Evolutionary conservation across 2,329 filamentous ascomycete species (phyloP), one percentile per base, ranked within the genome.

Genomic region (Colletotrichum tabaci): DNA sequence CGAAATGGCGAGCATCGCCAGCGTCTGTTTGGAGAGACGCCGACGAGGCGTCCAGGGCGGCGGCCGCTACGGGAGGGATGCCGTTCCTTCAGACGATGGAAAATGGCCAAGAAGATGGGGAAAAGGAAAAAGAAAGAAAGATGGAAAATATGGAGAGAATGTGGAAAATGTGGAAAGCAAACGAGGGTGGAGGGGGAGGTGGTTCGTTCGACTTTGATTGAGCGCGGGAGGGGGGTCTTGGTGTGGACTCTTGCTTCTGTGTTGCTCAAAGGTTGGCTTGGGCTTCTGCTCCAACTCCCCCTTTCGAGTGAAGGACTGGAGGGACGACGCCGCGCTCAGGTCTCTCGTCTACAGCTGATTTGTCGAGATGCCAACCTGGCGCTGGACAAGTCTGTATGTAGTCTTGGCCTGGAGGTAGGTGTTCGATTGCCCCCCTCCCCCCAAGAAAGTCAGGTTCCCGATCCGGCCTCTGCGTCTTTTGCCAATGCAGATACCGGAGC

Each of bases 211-310:
- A 53, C 50, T n/a, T 63, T 63, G 21, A 68, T 68, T 68, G 30
- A 58, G 50, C 21, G 52, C 44, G 52, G 57, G 44, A 50, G 18
- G 26, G 9, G 26, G 44, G 57, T 35, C 42, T 7, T 1, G 26
- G 9, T 16, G 63, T 62, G 49, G 40, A 35, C 30, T 44, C 21
- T 26, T 7, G 6, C 42, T 61, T 44, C 18, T 26, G 10, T 13
- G 42, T 61, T 44, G 55, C 57, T 62, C 57, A n/a, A 40, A 62
- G 56, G n/a, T n/a, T 61, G 67, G 67, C 50, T 71, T 61, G 63
- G 67, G 56, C 67, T 56, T 56, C 13, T 21, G 58, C 42, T 9
- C 15, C 46, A 40, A n/a, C 1, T 8, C 8, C 16, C 6, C 15
- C 15, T 2, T 46, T 50, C 21, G 46, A 26, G 21, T 21, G 61